Conservation (phyloP, 805 yeast species). For the Candida piceae region DNA sequence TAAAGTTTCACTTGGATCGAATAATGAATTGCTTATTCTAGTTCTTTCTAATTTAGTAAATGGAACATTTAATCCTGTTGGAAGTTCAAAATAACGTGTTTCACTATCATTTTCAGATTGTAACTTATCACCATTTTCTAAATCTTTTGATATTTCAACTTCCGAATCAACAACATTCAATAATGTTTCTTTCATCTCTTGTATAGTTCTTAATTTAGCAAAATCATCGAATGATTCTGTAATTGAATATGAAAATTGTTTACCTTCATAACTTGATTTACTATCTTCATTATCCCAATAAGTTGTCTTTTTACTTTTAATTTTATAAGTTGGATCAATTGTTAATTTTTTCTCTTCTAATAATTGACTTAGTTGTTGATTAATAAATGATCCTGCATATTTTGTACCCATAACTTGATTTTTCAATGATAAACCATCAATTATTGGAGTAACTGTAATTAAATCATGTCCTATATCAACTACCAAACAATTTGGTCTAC, state of each 20-base stretch:
- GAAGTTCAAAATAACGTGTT: slow-evolving; percentile 61
- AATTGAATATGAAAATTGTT: slow-evolving; percentile 32
- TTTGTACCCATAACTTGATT: slow-evolving; percentile 67
- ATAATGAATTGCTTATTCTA: slow-evolving; percentile 66
- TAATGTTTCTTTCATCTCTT: slow-evolving; percentile 73
- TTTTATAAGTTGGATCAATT: slow-evolving; percentile 43
- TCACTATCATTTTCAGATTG: slow-evolving; percentile 21
- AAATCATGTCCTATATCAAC: slow-evolving; percentile 84
- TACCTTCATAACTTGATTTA: slow-evolving; percentile 24
- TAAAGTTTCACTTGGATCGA: slow-evolving; percentile 45
- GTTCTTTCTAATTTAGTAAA: slow-evolving; percentile 53
- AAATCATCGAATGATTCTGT: slow-evolving; percentile 50
- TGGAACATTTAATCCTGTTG: slow-evolving; percentile 65
- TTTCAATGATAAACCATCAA: slow-evolving; percentile 73
- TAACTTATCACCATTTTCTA: slow-evolving; percentile 23
- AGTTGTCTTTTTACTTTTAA: slow-evolving; percentile 39
- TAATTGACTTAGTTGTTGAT: slow-evolving; percentile 44
- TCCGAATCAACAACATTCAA: slow-evolving; percentile 39
- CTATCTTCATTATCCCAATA: slow-evolving; percentile 25
- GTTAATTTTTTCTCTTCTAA: slow-evolving; percentile 31
- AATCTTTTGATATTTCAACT: slow-evolving; percentile 12
- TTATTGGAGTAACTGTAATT: slow-evolving; percentile 72
- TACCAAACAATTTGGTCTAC: slow-evolving; percentile 80
- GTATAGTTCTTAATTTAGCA: slow-evolving; percentile 50
- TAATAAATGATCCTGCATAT: slow-evolving; percentile 66